These are phyloP conservation scores for Thozetella sp. DNA, from an alignment of 495 filamentous ascomycete genomes.

Conservation along the genomic window DNA sequence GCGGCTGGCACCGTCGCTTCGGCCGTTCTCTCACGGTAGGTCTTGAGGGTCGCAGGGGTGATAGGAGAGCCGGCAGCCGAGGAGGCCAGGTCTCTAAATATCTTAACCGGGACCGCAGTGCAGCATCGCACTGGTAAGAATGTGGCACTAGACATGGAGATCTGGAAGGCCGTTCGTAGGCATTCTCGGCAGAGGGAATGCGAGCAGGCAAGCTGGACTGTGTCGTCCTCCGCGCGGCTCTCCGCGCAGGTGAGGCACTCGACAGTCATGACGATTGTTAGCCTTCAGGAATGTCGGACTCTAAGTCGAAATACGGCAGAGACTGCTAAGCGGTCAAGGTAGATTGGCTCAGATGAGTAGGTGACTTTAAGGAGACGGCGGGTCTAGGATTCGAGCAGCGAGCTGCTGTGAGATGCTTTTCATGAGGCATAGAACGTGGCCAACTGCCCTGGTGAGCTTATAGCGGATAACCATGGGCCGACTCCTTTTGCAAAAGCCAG, in stretches of 20 bases:
- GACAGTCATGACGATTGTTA: neutral
- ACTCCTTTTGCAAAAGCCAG: too few species aligned
- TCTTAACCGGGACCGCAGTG: neutral
- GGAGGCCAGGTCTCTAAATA: neutral
- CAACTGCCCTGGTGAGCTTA: too few species aligned
- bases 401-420: too few species aligned
- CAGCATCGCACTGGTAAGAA: slow-evolving; percentile 22
- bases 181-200: neutral
- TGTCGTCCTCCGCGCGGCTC: neutral
- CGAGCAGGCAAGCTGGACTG: neutral
- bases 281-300: too few species aligned
- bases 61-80: neutral
- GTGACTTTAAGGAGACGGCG: too few species aligned
- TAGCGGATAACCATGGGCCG: too few species aligned
- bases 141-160: neutral
- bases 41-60: neutral
- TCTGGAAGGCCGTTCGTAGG: neutral
- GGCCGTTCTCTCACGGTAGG: slow-evolving; percentile 13
- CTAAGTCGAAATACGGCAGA: neutral
- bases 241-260: slow-evolving; percentile 1
- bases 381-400: too few species aligned
- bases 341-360: too few species aligned
- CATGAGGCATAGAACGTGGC: too few species aligned
- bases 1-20: slow-evolving; percentile 6
- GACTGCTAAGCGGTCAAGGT: too few species aligned